Base-by-base conservation (phyloP, 768 basidiomycete genomes). In the Amanita rubescens region DNA sequence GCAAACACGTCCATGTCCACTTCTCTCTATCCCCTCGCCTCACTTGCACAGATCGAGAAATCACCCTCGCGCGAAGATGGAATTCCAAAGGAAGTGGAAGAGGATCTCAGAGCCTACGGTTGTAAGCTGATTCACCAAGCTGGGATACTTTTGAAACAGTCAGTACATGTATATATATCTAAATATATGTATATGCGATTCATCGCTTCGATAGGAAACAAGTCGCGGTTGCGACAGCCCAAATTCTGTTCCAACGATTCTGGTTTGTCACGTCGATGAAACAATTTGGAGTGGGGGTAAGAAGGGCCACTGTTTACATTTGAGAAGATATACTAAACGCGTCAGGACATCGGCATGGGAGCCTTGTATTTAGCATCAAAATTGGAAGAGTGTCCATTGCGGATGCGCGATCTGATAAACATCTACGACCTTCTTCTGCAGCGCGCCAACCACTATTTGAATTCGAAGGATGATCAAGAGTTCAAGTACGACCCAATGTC, bases 51-150 rank as follows among this genome's bases (percentile, higher is more conserved):
- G 62, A 80, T 94, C 46, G 75, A 85, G 59, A 78, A 76, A 34
- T 87, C 90, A 0, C 94, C 94, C 0, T 97, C 94, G 0, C 65
- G 71, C 24, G 78, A 82, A 56, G 94, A 97, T 72, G 90, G 89
- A 0, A 76, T 98, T 8, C 86, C 94, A 0, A 67, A 64, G 19
- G 83, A 87, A 20, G 69, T 96, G 12, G 95, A 99, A 65, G 83
- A 89, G 53, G 94, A 96, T 60, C 76, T 99, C 33, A 75, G 94
- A 43, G 85, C 87, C 0, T 91, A 85, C 60, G 96, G 94, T 2
- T 95, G 93, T 68, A 91, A 94, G 71, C 75, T 98, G 55, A 93
- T 99, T 19, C 91, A 97, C 63, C 86, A 96, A 70, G 93, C 94
- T 3, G 96, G 96, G 32, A 78, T 93, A 41, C 76, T 98, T 53